phyloP scores from a whole-genome alignment of 768 basidiomycete species.

The Naganishia friedmannii region DNA sequence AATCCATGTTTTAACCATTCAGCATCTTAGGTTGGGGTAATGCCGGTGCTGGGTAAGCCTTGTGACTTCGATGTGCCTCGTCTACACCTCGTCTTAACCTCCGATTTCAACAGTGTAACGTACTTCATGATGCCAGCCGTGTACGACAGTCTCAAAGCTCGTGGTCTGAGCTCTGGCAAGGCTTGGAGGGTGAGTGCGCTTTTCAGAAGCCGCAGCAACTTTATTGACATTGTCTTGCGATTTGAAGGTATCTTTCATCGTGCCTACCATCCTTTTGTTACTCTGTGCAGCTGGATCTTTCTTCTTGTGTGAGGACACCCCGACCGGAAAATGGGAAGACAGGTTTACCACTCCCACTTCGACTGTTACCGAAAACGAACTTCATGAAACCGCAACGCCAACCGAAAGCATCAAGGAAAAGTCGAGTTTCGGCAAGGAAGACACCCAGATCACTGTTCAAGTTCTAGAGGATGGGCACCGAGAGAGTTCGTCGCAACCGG shows the following conservation, averaged over 20 bases:
- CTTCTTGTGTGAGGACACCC: constrained; percentile 27
- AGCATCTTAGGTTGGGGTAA: constrained; percentile 39
- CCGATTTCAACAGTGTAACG: neutral
- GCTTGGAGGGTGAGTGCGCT: constrained; percentile 11
- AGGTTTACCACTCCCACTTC: constrained; percentile 11
- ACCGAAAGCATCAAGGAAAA: constrained; percentile 22
- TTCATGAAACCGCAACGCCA: neutral
- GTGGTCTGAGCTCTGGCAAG: constrained; percentile 13
- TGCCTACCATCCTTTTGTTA: constrained; percentile 20
- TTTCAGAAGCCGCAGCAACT: neutral
- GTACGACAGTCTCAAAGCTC: constrained; percentile 15
- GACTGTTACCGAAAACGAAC: neutral
- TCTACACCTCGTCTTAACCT: neutral
- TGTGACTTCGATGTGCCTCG: neutral
- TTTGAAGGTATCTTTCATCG: constrained; percentile 20
- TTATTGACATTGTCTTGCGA: neutral
- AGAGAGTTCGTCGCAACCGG: neutral
- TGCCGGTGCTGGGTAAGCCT: constrained; percentile 11
- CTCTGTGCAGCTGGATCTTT: constrained; percentile 22
- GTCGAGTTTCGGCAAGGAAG: constrained; percentile 6
- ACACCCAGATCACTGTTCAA: constrained; percentile 10
- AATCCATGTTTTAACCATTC: constrained; percentile 62
- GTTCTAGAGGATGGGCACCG: constrained; percentile 5
- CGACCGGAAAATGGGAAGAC: constrained; percentile 26
- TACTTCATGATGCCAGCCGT: constrained; percentile 29